Conservation (phyloP, 2,329 filamentous ascomycete genomes). For the Neofusicoccum cordaticola region DNA sequence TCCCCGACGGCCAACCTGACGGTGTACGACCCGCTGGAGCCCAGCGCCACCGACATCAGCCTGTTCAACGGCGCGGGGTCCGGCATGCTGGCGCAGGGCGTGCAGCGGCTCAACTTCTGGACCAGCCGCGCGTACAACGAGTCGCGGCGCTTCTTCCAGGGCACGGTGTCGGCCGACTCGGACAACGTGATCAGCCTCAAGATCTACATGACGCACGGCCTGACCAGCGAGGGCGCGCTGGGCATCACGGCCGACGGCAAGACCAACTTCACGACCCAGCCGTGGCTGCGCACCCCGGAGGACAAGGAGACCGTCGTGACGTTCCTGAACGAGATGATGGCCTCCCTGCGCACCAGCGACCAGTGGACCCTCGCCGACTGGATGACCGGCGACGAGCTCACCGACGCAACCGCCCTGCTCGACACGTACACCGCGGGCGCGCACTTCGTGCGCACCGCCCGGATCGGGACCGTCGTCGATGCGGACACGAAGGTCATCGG, state of each 20-base stretch:
- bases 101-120: slow-evolving; percentile 50
- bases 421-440: slow-evolving; percentile 40
- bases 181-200: slow-evolving; percentile 35
- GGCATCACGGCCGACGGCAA: slow-evolving; percentile 49
- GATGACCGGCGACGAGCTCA: slow-evolving; percentile 55
- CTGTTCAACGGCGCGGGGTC: slow-evolving; percentile 30
- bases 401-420: slow-evolving; percentile 43
- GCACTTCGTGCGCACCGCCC: slow-evolving; percentile 56
- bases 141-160: slow-evolving; percentile 38
- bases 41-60: slow-evolving; percentile 28
- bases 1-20: slow-evolving; percentile 22
- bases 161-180: slow-evolving; percentile 44
- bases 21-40: slow-evolving; percentile 25
- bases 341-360: slow-evolving; percentile 54
- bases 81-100: slow-evolving; percentile 45
- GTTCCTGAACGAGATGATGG: slow-evolving; percentile 60
- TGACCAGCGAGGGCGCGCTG: slow-evolving; percentile 58
- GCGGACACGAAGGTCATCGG: slow-evolving; percentile 49
- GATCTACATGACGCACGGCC: slow-evolving; percentile 40
- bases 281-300: slow-evolving; percentile 56
- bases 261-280: slow-evolving; percentile 53
- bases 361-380: slow-evolving; percentile 47
- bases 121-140: slow-evolving; percentile 40
- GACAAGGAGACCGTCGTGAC: slow-evolving; percentile 61
- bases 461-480: slow-evolving; percentile 52